Conservation (phyloP, 2,329 filamentous ascomycete genomes). For the Cercospora berteroae region DNA sequence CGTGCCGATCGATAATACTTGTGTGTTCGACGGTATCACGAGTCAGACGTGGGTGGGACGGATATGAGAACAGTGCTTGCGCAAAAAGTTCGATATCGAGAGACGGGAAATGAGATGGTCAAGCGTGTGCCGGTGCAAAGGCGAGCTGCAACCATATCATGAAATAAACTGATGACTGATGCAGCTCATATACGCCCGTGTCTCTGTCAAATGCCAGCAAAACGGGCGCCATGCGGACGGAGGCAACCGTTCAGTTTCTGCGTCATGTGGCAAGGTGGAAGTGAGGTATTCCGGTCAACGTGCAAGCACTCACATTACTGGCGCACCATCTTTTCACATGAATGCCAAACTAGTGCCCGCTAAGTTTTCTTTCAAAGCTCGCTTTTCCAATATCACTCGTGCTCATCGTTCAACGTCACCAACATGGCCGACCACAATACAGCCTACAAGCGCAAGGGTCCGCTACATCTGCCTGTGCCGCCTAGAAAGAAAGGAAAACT, state of each 20-base stretch:
- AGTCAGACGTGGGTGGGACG: slow-evolving; percentile 48
- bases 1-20: slow-evolving; percentile 62
- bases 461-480: too few species aligned
- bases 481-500: background rate
- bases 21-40: slow-evolving; percentile 60
- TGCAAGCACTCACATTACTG: background rate
- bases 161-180: background rate
- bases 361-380: background rate
- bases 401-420: background rate
- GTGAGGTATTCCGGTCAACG: background rate
- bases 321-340: background rate
- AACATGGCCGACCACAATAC: too few species aligned
- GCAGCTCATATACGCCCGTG: background rate
- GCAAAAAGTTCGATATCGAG: background rate
- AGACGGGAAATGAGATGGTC: background rate
- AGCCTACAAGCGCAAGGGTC: too few species aligned
- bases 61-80: slow-evolving; percentile 12
- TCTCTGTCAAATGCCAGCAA: background rate
- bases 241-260: background rate
- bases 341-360: background rate
- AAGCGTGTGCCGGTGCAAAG: background rate
- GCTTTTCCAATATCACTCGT: too few species aligned
- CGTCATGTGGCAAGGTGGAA: background rate
- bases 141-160: background rate
- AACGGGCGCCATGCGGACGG: background rate